Percentiles rank a stretch among this genome's conserved stretches.
These are phyloP conservation scores for Cubamyces lactineus DNA, from an alignment of 768 basidiomycete genomes.

Conservation along the genomic window DNA sequence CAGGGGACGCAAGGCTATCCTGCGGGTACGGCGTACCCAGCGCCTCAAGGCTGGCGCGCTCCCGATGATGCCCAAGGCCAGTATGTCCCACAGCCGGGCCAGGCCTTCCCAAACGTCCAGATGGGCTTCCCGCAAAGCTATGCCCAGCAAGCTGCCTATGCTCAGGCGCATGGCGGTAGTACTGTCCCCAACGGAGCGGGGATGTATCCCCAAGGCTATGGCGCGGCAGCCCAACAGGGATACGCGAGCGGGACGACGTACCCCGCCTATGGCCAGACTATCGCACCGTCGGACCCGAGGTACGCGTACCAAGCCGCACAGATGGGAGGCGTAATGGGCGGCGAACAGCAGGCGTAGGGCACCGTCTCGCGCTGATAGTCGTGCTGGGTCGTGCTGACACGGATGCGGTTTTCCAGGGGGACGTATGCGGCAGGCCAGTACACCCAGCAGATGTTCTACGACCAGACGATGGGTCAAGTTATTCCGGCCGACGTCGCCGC, in stretches of 20 bases:
- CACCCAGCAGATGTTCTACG: constrained; percentile 17
- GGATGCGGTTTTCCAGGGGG: background rate
- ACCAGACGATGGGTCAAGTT: constrained; percentile 17
- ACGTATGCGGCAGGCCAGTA: constrained; percentile 11
- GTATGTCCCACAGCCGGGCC: background rate
- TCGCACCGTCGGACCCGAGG: constrained; percentile 6
- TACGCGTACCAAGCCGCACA: constrained; percentile 18
- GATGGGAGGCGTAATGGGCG: constrained; percentile 3
- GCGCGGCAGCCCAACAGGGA: constrained; percentile 3
- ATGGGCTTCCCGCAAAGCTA: constrained; percentile 11
- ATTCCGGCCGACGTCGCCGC: constrained; percentile 12
- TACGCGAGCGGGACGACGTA: constrained; percentile 16
- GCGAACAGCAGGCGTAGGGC: constrained; percentile 12
- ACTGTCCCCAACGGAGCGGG: background rate
- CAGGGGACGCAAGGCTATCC: constrained; percentile 10
- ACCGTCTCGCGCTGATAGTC: background rate
- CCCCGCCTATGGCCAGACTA: constrained; percentile 15
- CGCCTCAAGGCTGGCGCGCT: constrained; percentile 17
- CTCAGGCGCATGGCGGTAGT: constrained; percentile 1
- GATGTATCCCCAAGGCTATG: constrained; percentile 15
- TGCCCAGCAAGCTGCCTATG: constrained; percentile 4
- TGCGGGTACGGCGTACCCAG: constrained; percentile 8
- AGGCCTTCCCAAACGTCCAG: background rate
- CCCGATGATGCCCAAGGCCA: background rate
- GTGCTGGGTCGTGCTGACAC: background rate